Conservation (phyloP, 2,329 filamentous ascomycete genomes). For the Botrytis sinoallii region DNA sequence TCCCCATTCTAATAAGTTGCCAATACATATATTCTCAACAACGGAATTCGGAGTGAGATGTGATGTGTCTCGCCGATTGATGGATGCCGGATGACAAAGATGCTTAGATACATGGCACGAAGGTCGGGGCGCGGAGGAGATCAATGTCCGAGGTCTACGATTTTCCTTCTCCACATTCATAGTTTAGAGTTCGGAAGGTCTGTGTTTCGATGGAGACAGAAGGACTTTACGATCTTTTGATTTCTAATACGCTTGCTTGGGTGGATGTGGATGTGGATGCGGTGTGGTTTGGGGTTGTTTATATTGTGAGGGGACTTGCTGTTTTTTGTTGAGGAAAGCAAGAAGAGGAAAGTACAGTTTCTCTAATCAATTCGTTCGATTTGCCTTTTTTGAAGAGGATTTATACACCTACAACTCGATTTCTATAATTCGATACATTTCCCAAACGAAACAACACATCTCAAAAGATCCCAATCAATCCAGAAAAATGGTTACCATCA, state of each 20-base stretch:
- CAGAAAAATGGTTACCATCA: slow-evolving; percentile 32
- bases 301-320: neutral
- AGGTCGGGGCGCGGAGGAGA: neutral
- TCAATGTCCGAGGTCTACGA: neutral
- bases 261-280: neutral
- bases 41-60: neutral
- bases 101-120: neutral
- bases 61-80: neutral
- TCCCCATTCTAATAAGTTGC: neutral
- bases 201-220: neutral
- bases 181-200: neutral
- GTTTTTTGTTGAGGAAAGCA: neutral
- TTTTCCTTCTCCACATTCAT: neutral
- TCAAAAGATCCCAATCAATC: neutral
- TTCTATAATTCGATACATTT: neutral
- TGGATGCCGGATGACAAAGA: neutral
- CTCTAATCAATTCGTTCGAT: neutral
- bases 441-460: neutral
- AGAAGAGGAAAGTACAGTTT: neutral
- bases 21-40: neutral
- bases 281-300: neutral
- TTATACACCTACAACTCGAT: neutral
- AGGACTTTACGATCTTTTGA: neutral
- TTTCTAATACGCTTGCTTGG: neutral
- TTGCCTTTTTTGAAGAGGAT: too few relatives aligned